phyloP scores from a whole-genome alignment of 495 filamentous ascomycete species.

The Elasticomyces elasticus region DNA sequence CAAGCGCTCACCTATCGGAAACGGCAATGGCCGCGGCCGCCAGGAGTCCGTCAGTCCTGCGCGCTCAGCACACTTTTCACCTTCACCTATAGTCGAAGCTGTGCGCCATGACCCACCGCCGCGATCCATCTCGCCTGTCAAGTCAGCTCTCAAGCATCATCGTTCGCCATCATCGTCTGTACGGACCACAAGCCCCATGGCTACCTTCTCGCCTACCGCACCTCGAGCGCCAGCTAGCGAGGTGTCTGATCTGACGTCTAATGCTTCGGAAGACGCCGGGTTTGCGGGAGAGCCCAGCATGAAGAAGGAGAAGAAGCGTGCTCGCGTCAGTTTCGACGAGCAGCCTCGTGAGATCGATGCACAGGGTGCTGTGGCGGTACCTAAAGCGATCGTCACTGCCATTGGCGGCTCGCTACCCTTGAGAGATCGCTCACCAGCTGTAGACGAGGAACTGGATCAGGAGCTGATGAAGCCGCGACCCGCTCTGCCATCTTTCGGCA shows the following conservation, averaged over 20 bases:
- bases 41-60: slow-evolving; percentile 40
- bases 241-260: slow-evolving; percentile 49
- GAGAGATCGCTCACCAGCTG: slow-evolving; percentile 2
- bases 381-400: slow-evolving; percentile 3
- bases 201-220: slow-evolving; percentile 15
- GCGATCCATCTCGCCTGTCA: slow-evolving; percentile 71
- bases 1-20: neutral
- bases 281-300: slow-evolving; percentile 22
- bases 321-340: slow-evolving; percentile 82
- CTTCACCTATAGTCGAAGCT: slow-evolving; percentile 44
- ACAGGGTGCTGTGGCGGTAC: slow-evolving; percentile 34
- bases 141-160: slow-evolving; percentile 72
- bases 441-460: slow-evolving; percentile 47
- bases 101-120: slow-evolving; percentile 63
- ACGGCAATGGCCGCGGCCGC: slow-evolving; percentile 8
- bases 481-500: slow-evolving; percentile 74
- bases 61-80: slow-evolving; percentile 65
- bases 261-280: slow-evolving; percentile 51
- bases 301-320: slow-evolving; percentile 51
- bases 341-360: slow-evolving; percentile 52
- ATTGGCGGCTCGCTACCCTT: neutral
- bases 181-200: slow-evolving; percentile 23
- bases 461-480: slow-evolving; percentile 64
- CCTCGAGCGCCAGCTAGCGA: slow-evolving; percentile 44
- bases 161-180: slow-evolving; percentile 30